Percentiles rank a stretch among this genome's conserved stretches.
phyloP scores from a whole-genome alignment of 169 alveolate species.

The Eimeria tenella region DNA sequence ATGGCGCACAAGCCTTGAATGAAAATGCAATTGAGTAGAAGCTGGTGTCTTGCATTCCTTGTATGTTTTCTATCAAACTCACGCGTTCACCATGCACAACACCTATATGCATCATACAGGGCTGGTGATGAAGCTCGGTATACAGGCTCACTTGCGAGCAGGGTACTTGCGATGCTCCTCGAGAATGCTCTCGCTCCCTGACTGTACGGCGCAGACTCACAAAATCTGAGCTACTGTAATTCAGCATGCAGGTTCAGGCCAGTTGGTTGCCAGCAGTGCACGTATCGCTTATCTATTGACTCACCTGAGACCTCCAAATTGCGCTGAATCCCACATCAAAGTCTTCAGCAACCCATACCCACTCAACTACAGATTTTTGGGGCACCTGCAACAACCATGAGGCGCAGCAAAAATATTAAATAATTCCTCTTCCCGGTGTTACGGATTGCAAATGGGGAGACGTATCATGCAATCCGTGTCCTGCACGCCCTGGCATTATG shows the following conservation, averaged over 20 bases:
- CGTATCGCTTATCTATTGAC: neutral
- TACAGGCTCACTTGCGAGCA: slow-evolving; percentile 53
- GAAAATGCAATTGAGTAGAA: too few species aligned
- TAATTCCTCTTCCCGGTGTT: too few species aligned
- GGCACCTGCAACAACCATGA: slow-evolving; percentile 6
- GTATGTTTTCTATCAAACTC: too few species aligned
- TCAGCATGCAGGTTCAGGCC: too few species aligned
- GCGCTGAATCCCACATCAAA: slow-evolving; percentile 72
- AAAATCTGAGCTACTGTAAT: neutral
- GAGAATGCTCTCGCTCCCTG: slow-evolving; percentile 49
- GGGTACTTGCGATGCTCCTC: slow-evolving; percentile 71
- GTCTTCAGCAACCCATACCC: slow-evolving; percentile 72
- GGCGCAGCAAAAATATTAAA: too few species aligned
- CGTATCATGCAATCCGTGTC: too few species aligned
- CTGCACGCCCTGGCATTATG: too few species aligned
- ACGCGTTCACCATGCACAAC: too few species aligned
- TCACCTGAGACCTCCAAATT: slow-evolving; percentile 68
- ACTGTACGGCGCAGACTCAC: slow-evolving; percentile 6
- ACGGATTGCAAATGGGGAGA: too few species aligned
- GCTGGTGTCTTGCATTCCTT: too few species aligned
- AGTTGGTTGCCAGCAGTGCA: too few species aligned
- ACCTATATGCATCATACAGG: too few species aligned
- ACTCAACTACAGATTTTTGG: slow-evolving; percentile 39
- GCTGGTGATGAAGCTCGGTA: neutral
- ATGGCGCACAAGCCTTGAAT: neutral